Evolutionary conservation across 2,329 filamentous ascomycete species (phyloP), one percentile per base, ranked within the genome.

Genomic region (Mycosphaerella sp.): DNA sequence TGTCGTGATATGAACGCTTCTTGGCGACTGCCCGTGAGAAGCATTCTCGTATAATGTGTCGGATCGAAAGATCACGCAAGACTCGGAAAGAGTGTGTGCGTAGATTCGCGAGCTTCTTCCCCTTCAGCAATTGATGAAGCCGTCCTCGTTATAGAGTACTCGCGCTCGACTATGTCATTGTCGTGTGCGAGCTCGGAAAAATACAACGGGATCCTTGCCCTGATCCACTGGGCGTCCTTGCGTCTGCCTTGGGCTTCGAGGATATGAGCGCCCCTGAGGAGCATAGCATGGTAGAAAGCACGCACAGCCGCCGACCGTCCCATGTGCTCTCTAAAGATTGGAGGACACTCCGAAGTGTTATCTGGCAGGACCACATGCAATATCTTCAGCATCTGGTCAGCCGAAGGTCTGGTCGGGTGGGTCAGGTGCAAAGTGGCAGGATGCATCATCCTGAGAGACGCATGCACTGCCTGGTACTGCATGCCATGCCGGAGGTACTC

Each of bases 191-290:
- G 18, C 4, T 35, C 41, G 21, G 50, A 44, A 16, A 53, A 41
- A n/a, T 49, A 46, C 6, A 37, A 12, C 2, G n/a, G 17, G 2
- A 49, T 21, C 5, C 36, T 5, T 6, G 30, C 35, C 14, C 35
- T 49, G 5, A 44, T 40, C 50, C 50, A 53, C 13, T 32, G 35
- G 4, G 45, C 45, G 6, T 41, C 50, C 8, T 49, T 41, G 7
- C 39, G 21, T 10, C 28, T 43, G 7, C 13, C 8, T 6, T 37
- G 17, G 10, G 32, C 13, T 6, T 7, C 5, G n/a, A 50, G 34
- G 17, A 50, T 2, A 8, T 28, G 30, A n/a, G 45, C 45, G 14
- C 45, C 18, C 6, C 2, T 13, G 17, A 49, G 9, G 14, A 42
- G 4, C 17, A 5, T 16, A 12, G 6, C n/a, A 32, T 21, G 25